Evolutionary conservation across 495 filamentous ascomycete genomes (phyloP).

Genomic region (Talaromyces nanjingensis): DNA sequence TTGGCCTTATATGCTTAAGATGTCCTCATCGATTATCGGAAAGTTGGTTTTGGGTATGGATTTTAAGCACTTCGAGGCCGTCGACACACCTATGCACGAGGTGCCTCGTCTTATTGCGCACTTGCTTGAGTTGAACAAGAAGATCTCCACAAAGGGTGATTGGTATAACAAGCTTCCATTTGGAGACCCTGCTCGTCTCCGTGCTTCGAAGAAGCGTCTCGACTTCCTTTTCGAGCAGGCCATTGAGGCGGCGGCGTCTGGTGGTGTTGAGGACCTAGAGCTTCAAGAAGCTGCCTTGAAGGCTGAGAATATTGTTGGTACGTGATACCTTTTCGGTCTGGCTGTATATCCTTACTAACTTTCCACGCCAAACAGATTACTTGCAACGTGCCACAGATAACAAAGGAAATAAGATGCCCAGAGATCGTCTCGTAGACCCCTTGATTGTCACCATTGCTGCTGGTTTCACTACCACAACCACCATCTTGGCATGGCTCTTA

Average conservation of each 20-base stretch:
- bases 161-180: constrained; percentile 49
- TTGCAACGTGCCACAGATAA: constrained; percentile 40
- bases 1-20: constrained; percentile 55
- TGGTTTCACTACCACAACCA: constrained; percentile 48
- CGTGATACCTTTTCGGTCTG: not conserved
- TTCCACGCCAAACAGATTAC: constrained; percentile 26
- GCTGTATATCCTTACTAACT: not conserved
- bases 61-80: constrained; percentile 41
- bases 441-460: constrained; percentile 36
- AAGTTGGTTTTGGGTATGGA: constrained; percentile 45
- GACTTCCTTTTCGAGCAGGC: constrained; percentile 19
- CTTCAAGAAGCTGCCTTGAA: constrained; percentile 36
- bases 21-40: constrained; percentile 45
- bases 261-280: constrained; percentile 16
- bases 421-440: constrained; percentile 22
- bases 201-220: constrained; percentile 12
- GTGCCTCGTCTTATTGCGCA: constrained; percentile 35
- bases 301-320: constrained; percentile 27
- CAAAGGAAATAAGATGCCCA: constrained; percentile 46
- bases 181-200: constrained; percentile 37
- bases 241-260: constrained; percentile 24
- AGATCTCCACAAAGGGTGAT: constrained; percentile 35
- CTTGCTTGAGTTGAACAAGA: constrained; percentile 44
- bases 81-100: constrained; percentile 35
- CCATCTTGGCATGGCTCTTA: constrained; percentile 46